Evolutionary conservation across 192 early-diverging fungal genomes (phyloP), one percentile per base, ranked within the genome.

Genomic region (Polychytrium aggregatum): DNA sequence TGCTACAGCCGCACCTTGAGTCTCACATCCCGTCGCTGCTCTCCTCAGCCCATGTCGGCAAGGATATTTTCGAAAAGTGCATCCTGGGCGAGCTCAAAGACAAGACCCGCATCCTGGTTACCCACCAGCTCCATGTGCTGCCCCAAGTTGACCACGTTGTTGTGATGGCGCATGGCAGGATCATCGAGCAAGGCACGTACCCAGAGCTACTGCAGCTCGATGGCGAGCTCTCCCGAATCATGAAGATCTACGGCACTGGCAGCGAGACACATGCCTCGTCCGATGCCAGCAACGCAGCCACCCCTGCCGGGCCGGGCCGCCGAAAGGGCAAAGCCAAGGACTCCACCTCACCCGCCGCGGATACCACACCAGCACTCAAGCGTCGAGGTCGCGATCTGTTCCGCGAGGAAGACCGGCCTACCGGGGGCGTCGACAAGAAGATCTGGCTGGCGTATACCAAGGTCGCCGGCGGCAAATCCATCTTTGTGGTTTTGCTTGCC

Each of bases 71-170:
- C 71, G 56, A 66, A 13, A 34, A 61, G 3, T 59, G 57, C 41
- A 40, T 66, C 25, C 44, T 41, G 42, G 59, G 64, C 0, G 20
- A 28, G 13, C 27, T 66, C 31, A 51, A 46, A 24, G 48, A 50
- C 39, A 92, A 92, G 71, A 84, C 89, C 3, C 71, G 85, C 20
- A 54, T 96, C 9, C 52, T 96, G 45, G 84, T 90, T 2, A 90
- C 90, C 0, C 86, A 93, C 57, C 71, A 78, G 44, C 65, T 88
- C 2, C 75, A 84, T 39, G 60, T 83, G 33, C 44, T 88, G 46
- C 83, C 85, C 1, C 61, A 73, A 37, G 81, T 72, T 20, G 81
- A 89, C 41, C 72, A 74, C 46, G 62, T 95, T 16, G 51, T 90
- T 20, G 68, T 73, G 16, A 54, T 92, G 45, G 69, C 81, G 20